Evolutionary conservation across 371 early-diverging fungal species (phyloP).

Genomic region (Smittium culicis): DNA sequence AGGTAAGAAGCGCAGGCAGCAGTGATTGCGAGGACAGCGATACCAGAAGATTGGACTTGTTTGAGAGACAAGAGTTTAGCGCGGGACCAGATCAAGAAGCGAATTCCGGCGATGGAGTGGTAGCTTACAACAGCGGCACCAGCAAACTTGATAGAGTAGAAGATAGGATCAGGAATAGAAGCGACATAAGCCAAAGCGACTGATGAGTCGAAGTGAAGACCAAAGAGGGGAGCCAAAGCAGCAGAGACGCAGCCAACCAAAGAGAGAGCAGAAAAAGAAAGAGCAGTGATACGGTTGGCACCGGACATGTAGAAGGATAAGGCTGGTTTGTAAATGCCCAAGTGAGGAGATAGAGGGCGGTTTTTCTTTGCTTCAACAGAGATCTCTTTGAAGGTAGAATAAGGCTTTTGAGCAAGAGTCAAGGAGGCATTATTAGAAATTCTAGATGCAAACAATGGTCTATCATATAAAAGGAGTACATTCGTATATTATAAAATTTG

Average conservation of each 20-base stretch:
- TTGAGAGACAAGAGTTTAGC: slow-evolving; percentile 48
- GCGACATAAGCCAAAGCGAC: slow-evolving; percentile 38
- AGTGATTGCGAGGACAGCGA: slow-evolving; percentile 53
- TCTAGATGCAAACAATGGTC: background rate
- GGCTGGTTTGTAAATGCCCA: slow-evolving; percentile 80
- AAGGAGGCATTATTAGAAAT: background rate
- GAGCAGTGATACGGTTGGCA: slow-evolving; percentile 68
- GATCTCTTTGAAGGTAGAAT: slow-evolving; percentile 15
- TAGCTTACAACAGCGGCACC: slow-evolving; percentile 61
- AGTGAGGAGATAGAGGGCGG: slow-evolving; percentile 74
- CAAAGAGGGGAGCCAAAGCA: slow-evolving; percentile 38
- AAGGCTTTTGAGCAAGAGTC: background rate
- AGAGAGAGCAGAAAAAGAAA: slow-evolving; percentile 47
- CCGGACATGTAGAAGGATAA: slow-evolving; percentile 68
- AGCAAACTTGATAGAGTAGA: slow-evolving; percentile 46
- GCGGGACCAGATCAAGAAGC: slow-evolving; percentile 89
- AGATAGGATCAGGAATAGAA: slow-evolving; percentile 36
- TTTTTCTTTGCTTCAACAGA: slow-evolving; percentile 18
- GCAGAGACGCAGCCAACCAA: background rate
- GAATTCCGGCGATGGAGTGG: slow-evolving; percentile 76
- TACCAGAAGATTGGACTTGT: slow-evolving; percentile 72
- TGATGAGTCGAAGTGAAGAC: slow-evolving; percentile 46
- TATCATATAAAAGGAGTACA: background rate
- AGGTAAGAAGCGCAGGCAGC: slow-evolving; percentile 42
- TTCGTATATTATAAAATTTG: too few species aligned